phyloP scores from a whole-genome alignment of 768 basidiomycete genomes.

The Gloeostereum incarnatum region DNA sequence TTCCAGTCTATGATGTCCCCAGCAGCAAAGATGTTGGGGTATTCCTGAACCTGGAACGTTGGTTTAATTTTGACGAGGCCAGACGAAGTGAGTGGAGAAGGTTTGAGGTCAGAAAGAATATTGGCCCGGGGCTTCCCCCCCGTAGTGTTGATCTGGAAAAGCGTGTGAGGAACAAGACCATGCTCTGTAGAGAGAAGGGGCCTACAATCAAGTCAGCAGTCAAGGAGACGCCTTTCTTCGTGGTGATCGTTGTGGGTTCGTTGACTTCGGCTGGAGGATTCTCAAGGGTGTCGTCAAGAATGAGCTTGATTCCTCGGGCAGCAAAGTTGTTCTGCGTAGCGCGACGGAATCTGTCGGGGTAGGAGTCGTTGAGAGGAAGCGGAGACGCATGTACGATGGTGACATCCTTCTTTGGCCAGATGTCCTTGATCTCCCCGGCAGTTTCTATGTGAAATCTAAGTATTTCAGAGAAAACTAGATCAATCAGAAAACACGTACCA shows the following conservation, averaged over 20 bases:
- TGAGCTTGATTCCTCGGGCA: conserved; percentile 21
- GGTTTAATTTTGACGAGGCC: conserved; percentile 42
- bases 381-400: conserved; percentile 35
- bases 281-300: conserved; percentile 31
- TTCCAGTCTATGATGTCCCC: conserved; percentile 58
- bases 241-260: conserved; percentile 21
- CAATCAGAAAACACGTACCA: conserved; percentile 17
- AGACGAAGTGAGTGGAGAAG: conserved; percentile 28
- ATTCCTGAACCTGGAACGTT: conserved; percentile 43
- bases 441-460: conserved; percentile 11
- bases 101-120: conserved; percentile 21
- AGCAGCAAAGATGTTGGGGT: conserved; percentile 50
- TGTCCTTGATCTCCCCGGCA: conserved; percentile 14
- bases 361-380: conserved; percentile 32
- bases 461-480: background rate
- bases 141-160: conserved; percentile 6
- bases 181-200: background rate
- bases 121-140: conserved; percentile 22
- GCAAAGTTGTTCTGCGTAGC: conserved; percentile 23
- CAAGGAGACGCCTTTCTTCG: conserved; percentile 25
- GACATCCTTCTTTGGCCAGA: conserved; percentile 19
- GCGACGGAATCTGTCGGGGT: conserved; percentile 32
- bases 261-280: conserved; percentile 16
- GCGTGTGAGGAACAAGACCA: background rate
- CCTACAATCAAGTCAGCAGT: conserved; percentile 36